Percentiles rank a stretch among this genome's conserved stretches.
Conservation (phyloP, 1,284 basidiomycete genomes). For the Sanghuangporus baumii region DNA sequence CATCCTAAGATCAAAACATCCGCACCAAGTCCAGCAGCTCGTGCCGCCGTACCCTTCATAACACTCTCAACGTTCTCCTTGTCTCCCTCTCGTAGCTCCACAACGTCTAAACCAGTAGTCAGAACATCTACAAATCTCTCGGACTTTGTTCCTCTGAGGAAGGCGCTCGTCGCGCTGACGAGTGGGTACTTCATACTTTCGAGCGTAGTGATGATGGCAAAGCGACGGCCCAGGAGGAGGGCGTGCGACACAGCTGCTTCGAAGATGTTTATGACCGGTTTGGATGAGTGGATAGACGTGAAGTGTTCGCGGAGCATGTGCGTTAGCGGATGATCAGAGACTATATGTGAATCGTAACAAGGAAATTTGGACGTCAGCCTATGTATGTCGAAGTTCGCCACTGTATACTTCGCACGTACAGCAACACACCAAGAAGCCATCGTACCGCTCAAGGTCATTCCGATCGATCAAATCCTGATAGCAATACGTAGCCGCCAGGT, state of each 20-base stretch:
- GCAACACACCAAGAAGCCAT: conserved; percentile 42
- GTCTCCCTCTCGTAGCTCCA: conserved; percentile 35
- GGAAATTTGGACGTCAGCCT: neutral
- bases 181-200: conserved; percentile 39
- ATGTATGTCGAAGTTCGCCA: neutral
- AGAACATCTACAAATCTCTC: conserved; percentile 34
- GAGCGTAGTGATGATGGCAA: conserved; percentile 47
- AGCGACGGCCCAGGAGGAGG: conserved; percentile 29
- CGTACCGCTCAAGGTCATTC: conserved; percentile 22
- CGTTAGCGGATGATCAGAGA: conserved; percentile 42
- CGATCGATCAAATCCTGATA: conserved; percentile 25
- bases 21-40: conserved; percentile 24
- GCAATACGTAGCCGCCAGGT: conserved; percentile 33
- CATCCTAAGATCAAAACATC: conserved; percentile 40
- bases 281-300: conserved; percentile 13
- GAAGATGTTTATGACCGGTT: conserved; percentile 42
- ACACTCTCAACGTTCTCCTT: conserved; percentile 30
- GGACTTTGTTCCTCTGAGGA: conserved; percentile 8
- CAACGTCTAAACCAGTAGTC: conserved; percentile 37
- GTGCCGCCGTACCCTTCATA: conserved; percentile 31
- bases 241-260: conserved; percentile 36
- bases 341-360: neutral
- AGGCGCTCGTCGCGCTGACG: conserved; percentile 28
- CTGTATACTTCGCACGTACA: conserved; percentile 23
- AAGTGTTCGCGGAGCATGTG: conserved; percentile 34